Evolutionary conservation across 495 filamentous ascomycete genomes (phyloP).

Genomic region (Xylaria venustula): DNA sequence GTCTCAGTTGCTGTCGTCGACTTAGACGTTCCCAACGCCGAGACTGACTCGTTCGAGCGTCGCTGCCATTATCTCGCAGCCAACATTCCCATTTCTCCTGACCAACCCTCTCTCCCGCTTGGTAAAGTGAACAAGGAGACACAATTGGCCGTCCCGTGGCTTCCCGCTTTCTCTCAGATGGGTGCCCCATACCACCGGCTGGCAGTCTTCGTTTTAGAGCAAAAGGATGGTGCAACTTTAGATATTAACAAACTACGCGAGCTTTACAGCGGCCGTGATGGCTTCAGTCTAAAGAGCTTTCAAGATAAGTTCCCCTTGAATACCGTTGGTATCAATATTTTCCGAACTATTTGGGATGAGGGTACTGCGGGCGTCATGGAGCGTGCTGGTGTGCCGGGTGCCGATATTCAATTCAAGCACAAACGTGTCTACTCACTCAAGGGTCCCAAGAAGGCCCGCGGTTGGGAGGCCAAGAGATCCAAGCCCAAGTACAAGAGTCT

Average conservation of each 20-base stretch:
- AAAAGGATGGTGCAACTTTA: slow-evolving; percentile 59
- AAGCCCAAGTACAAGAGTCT: slow-evolving; percentile 53
- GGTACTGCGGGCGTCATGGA: slow-evolving; percentile 82
- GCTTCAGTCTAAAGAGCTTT: slow-evolving; percentile 70
- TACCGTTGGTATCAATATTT: slow-evolving; percentile 80
- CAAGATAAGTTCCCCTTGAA: slow-evolving; percentile 64
- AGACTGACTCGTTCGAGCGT: slow-evolving; percentile 73
- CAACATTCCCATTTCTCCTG: slow-evolving; percentile 55
- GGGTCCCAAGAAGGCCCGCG: slow-evolving; percentile 47
- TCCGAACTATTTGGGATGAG: slow-evolving; percentile 88
- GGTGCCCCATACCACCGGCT: slow-evolving; percentile 90
- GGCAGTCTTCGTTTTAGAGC: slow-evolving; percentile 77
- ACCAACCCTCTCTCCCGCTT: slow-evolving; percentile 47
- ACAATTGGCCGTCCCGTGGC: slow-evolving; percentile 74
- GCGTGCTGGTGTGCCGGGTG: slow-evolving; percentile 67
- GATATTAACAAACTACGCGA: slow-evolving; percentile 60
- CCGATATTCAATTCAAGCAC: slow-evolving; percentile 80
- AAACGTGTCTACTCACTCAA: slow-evolving; percentile 58
- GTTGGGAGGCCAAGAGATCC: slow-evolving; percentile 58
- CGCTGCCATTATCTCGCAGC: slow-evolving; percentile 82
- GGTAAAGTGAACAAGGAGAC: slow-evolving; percentile 47
- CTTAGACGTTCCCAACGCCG: slow-evolving; percentile 80
- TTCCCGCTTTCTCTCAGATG: slow-evolving; percentile 83
- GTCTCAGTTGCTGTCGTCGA: slow-evolving; percentile 85
- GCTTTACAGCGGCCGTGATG: slow-evolving; percentile 53